These are phyloP conservation scores for Ceratobasidium sp. DNA, from an alignment of 1,284 basidiomycete genomes.

Conservation along the genomic window DNA sequence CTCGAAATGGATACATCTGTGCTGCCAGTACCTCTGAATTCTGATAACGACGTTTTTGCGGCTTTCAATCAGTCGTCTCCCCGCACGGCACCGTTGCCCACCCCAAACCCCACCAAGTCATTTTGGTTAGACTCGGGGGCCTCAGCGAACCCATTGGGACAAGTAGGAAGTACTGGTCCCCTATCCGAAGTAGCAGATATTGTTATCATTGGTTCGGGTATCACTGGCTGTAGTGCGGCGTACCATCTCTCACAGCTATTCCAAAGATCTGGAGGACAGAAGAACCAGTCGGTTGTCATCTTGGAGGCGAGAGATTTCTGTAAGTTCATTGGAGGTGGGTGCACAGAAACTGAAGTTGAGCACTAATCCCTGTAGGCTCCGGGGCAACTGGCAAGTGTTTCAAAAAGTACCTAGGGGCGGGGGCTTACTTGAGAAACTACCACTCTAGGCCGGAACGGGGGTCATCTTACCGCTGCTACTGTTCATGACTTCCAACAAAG, in stretches of 20 bases:
- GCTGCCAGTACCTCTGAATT: conserved; percentile 16
- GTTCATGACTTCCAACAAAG: conserved; percentile 58
- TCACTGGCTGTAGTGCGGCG: conserved; percentile 73
- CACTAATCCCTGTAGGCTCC: conserved; percentile 58
- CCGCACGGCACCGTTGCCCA: conserved; percentile 54
- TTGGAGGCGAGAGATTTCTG: conserved; percentile 80
- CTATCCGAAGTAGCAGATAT: conserved; percentile 67
- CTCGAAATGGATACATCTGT: conserved; percentile 12
- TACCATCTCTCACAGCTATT: conserved; percentile 65
- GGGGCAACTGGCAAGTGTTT: conserved; percentile 71
- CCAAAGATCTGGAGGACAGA: conserved; percentile 36
- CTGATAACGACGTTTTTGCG: conserved; percentile 9
- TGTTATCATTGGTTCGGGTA: conserved; percentile 76
- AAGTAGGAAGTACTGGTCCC: conserved; percentile 64
- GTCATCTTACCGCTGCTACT: conserved; percentile 66
- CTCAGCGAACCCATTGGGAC: conserved; percentile 66
- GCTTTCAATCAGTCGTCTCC: conserved; percentile 6
- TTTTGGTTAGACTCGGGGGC: conserved; percentile 68
- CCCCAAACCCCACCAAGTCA: conserved; percentile 65
- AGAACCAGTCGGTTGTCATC: conserved; percentile 59
- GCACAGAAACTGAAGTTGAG: conserved; percentile 5
- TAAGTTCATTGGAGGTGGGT: conserved; percentile 51
- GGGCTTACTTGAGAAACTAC: neutral
- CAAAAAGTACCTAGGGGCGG: neutral
- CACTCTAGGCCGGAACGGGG: conserved; percentile 70